Conservation (phyloP, 2,329 filamentous ascomycete species). For the Colletotrichum sp. region DNA sequence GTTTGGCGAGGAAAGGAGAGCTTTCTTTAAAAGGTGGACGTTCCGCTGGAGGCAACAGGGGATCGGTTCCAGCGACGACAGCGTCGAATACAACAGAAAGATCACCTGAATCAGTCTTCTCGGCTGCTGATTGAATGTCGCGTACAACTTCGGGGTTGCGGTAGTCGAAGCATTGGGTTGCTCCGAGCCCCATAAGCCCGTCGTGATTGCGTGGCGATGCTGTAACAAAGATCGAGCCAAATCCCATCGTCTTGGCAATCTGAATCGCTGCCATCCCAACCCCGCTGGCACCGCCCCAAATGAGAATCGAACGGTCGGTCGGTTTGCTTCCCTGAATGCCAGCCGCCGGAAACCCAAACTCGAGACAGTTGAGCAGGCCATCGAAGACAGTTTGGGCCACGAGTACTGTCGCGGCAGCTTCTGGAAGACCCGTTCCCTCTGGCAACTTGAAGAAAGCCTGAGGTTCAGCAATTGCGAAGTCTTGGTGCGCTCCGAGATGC, state of each 20-base stretch:
- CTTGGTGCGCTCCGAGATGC: background rate
- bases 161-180: conserved; percentile 39
- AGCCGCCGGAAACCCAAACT: background rate
- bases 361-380: background rate
- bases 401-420: background rate
- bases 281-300: conserved; percentile 39
- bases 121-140: background rate
- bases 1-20: background rate
- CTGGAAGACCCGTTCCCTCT: background rate
- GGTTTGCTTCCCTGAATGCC: background rate
- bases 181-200: conserved; percentile 33
- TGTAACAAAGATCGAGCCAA: conserved; percentile 33
- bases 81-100: background rate
- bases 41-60: background rate
- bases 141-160: background rate
- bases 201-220: conserved; percentile 34
- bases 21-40: background rate
- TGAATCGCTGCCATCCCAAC: conserved; percentile 41
- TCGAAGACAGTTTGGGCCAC: background rate
- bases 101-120: background rate
- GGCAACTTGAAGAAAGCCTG: background rate
- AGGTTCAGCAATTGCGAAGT: background rate
- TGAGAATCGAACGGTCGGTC: conserved; percentile 23
- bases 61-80: background rate
- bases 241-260: conserved; percentile 33